Conservation (phyloP, 2,329 filamentous ascomycete genomes). For the Pseudogymnoascus sp. region DNA sequence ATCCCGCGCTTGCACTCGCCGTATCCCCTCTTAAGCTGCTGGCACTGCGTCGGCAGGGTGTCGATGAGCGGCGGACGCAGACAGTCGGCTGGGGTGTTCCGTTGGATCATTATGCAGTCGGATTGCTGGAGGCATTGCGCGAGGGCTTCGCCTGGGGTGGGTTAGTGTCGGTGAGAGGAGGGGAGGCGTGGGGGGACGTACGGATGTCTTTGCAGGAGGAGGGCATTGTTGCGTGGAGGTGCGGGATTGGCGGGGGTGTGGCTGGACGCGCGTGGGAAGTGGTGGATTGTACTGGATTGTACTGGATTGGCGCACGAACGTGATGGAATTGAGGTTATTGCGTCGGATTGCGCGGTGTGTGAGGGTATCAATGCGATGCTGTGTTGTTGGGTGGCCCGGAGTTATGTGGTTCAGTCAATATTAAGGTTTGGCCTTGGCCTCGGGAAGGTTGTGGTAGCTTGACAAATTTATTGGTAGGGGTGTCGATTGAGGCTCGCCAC, state of each 20-base stretch:
- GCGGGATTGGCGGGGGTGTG: background rate
- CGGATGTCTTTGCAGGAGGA: constrained; percentile 95
- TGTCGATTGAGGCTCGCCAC: background rate
- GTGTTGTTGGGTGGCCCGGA: background rate
- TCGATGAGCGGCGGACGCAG: constrained; percentile 75
- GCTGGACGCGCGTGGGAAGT: background rate
- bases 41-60: constrained; percentile 77
- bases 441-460: background rate
- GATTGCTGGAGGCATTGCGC: constrained; percentile 93
- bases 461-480: background rate
- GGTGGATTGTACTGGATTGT: background rate
- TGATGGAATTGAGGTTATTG: background rate
- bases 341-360: background rate
- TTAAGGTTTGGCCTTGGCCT: constrained; percentile 1
- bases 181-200: constrained; percentile 35
- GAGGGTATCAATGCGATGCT: constrained; percentile 1
- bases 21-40: constrained; percentile 87
- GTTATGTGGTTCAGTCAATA: constrained; percentile 7
- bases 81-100: constrained; percentile 80
- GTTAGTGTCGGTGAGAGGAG: background rate
- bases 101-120: constrained; percentile 91
- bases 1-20: constrained; percentile 92
- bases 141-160: constrained; percentile 70
- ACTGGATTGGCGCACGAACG: background rate
- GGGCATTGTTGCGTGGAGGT: constrained; percentile 56